Base-by-base conservation (phyloP, 371 early-diverging fungal species). In the Mortierella sp. region DNA sequence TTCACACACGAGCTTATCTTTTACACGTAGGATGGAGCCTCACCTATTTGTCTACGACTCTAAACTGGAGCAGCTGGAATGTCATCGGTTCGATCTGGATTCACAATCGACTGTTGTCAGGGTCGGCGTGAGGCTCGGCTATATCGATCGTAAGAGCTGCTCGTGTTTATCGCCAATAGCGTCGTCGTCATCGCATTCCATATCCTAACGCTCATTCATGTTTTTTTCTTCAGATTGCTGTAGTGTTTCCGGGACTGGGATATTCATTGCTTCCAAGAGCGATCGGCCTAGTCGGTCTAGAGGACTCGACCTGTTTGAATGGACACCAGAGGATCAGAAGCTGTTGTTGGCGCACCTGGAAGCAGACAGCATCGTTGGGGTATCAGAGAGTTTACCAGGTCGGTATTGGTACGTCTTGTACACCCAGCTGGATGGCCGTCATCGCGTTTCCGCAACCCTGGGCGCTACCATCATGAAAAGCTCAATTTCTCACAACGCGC, bases 1-100 rank as follows among this genome's bases (percentile, higher is more conserved):
- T 28, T 24, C 4, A 42, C 54, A 16, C 38, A 7, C 3, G 21
- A 50, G 21, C 16, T 3, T n/a, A 10, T 50, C 28, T 55, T 55
- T 48, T 7, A n/a, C 24, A 3, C 26, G 0, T 68, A 82, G 82
- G 21, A 26, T 75, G 55, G 58, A 38, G 26, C 82, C 82, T 72
- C 82, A 73, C 44, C 52, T 79, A 6, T 44, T 82, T 42, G 6
- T 82, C 45, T 79, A 82, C 45, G 79, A 82, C 55, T 7, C 48
- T 11, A 47, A 34, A 28, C 55, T 79, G 44, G 65, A 72, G 58
- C 79, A 68, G 19, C 45, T 82, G 44, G 82, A 82, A 48, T 82
- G 82, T 44, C 82, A 82, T 44, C 52, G 52, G 48, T 38, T 82
- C 10, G 58, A 72, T 10, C 52, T 73, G 4, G 55, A 74, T 26